Conservation (phyloP, 208 protist species). For the Wallacemonas sp. region DNA sequence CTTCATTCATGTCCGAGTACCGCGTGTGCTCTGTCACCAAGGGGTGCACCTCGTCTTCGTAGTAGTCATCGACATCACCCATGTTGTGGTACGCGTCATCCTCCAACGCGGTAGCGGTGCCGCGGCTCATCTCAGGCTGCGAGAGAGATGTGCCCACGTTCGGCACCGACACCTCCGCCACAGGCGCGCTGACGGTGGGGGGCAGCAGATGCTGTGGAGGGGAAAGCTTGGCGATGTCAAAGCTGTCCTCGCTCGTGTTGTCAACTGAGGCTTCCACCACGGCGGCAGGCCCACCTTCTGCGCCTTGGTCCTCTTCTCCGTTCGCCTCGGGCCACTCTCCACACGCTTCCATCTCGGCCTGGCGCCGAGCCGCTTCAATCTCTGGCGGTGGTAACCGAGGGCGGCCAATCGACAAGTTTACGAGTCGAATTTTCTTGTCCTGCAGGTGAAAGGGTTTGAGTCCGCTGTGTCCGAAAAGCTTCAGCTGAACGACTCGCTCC, state of each 20-base stretch:
- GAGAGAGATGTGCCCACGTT: background rate
- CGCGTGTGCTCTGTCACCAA: slow-evolving; percentile 40
- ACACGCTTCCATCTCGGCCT: background rate
- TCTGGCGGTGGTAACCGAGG: slow-evolving; percentile 39
- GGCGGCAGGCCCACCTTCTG: slow-evolving; percentile 1
- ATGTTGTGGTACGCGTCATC: slow-evolving; percentile 29
- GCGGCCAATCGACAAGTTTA: slow-evolving; percentile 80
- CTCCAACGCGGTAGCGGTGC: background rate
- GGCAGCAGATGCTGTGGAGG: slow-evolving; percentile 1
- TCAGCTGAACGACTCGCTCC: slow-evolving; percentile 58
- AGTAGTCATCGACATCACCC: slow-evolving; percentile 49
- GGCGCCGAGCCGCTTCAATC: slow-evolving; percentile 18
- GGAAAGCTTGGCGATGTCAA: slow-evolving; percentile 2
- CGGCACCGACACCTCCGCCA: background rate
- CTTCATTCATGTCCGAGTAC: slow-evolving; percentile 26
- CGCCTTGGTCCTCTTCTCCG: slow-evolving; percentile 12
- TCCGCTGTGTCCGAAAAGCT: slow-evolving; percentile 80
- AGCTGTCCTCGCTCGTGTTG: background rate
- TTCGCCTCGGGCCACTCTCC: slow-evolving; percentile 18
- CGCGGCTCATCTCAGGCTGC: background rate
- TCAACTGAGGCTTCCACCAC: background rate
- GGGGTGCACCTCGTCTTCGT: slow-evolving; percentile 47
- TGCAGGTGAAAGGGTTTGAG: slow-evolving; percentile 84
- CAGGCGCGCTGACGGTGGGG: background rate
- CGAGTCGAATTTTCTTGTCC: slow-evolving; percentile 80